These are phyloP conservation scores for Ogataea parapolymorpha DNA, from an alignment of 805 yeast genomes.

Conservation along the genomic window DNA sequence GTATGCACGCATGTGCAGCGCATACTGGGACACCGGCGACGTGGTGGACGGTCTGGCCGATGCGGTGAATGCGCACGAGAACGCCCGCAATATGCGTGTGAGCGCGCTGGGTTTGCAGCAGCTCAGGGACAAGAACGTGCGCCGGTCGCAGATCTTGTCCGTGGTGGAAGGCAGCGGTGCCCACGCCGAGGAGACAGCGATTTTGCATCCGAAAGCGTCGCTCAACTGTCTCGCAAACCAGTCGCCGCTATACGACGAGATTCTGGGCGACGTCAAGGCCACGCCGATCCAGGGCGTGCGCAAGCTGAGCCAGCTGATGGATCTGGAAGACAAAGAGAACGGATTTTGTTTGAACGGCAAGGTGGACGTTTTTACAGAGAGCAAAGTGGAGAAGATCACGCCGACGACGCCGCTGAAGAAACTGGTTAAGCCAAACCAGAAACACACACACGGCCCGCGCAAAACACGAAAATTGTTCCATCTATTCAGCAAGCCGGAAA, in stretches of 20 bases:
- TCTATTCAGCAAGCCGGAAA: constrained; percentile 3
- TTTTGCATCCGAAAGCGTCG: constrained; percentile 36
- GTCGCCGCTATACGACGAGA: constrained; percentile 26
- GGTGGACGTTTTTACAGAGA: constrained; percentile 46
- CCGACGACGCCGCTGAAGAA: constrained; percentile 71
- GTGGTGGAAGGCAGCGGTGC: constrained; percentile 28
- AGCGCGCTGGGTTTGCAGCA: constrained; percentile 38
- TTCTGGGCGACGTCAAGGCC: constrained; percentile 29
- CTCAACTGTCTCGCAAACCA: constrained; percentile 27
- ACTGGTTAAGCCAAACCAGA: constrained; percentile 35
- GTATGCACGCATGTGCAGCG: constrained; percentile 29
- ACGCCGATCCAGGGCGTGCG: constrained; percentile 35
- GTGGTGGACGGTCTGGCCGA: constrained; percentile 21
- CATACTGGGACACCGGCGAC: constrained; percentile 32
- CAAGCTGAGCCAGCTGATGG: constrained; percentile 16
- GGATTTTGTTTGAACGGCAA: constrained; percentile 52
- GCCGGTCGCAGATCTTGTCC: constrained; percentile 40
- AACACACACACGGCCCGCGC: not conserved
- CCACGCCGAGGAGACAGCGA: constrained; percentile 13
- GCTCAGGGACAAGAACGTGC: constrained; percentile 36
- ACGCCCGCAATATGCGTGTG: constrained; percentile 32
- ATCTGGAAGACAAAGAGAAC: constrained; percentile 20
- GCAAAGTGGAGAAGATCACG: constrained; percentile 42
- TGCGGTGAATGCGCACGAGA: constrained; percentile 25
- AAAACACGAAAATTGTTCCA: constrained; percentile 1